phyloP scores from a whole-genome alignment of 1,284 basidiomycete genomes.

The Austroboletus niveus region DNA sequence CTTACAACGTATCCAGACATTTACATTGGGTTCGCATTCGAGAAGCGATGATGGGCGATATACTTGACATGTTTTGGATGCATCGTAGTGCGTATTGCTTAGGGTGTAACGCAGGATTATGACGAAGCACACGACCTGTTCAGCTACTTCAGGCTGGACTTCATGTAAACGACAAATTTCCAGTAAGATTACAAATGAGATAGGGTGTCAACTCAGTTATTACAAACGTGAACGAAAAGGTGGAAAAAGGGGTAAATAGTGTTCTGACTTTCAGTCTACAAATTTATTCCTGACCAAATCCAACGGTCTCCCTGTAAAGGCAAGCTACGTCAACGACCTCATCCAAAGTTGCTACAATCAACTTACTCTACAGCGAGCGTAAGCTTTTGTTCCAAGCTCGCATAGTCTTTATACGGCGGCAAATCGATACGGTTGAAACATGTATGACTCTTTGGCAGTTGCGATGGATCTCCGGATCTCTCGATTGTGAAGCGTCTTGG shows the following conservation, averaged over 20 bases:
- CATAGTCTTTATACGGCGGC: constrained; percentile 83
- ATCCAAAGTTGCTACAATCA: constrained; percentile 1
- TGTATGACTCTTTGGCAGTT: constrained; percentile 82
- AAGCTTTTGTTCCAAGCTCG: constrained; percentile 80
- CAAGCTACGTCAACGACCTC: constrained; percentile 7
- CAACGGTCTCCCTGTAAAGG: constrained; percentile 60
- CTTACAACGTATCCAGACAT: constrained; percentile 52
- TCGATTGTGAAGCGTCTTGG: constrained; percentile 89
- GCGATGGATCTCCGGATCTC: constrained; percentile 84
- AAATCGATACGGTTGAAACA: constrained; percentile 88
- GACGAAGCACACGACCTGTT: not conserved
- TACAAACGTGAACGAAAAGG: constrained; percentile 1
- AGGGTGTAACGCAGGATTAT: constrained; percentile 1
- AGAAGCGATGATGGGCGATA: constrained; percentile 51
- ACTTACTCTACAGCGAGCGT: constrained; percentile 80
- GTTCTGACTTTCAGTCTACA: not conserved
- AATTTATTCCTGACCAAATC: constrained; percentile 63
- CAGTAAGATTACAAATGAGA: constrained; percentile 29
- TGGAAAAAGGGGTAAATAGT: constrained; percentile 17
- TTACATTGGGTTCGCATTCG: constrained; percentile 82
- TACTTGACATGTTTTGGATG: constrained; percentile 1
- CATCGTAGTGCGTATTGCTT: constrained; percentile 4
- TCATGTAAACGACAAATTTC: constrained; percentile 17
- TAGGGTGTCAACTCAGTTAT: constrained; percentile 18
- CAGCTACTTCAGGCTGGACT: not conserved